Evolutionary conservation across 345 rosid genomes (phyloP).

Genomic region (Litchi chinensis): DNA sequence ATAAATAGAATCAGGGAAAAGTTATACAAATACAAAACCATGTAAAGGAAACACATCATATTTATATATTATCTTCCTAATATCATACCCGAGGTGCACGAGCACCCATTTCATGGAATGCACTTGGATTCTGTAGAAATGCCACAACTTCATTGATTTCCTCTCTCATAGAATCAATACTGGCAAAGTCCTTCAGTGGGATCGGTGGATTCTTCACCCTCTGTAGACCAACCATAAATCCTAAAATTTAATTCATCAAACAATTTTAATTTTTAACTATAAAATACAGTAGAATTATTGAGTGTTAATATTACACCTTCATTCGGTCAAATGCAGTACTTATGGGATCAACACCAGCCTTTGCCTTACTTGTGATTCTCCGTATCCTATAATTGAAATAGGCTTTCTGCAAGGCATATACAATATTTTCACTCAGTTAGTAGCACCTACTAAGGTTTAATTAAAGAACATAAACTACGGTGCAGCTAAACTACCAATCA

Average conservation of each 20-base stretch:
- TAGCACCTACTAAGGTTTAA: constrained; percentile 6
- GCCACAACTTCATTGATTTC: constrained; percentile 97
- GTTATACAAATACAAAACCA: not conserved
- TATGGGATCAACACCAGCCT: constrained; percentile 89
- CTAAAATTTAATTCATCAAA: constrained; percentile 15
- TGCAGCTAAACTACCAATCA: constrained; percentile 6
- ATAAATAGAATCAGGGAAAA: not conserved
- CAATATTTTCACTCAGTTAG: constrained; percentile 20
- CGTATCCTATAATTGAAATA: constrained; percentile 58
- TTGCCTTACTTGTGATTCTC: constrained; percentile 62
- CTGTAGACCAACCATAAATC: constrained; percentile 37
- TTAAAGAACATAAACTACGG: constrained; percentile 8
- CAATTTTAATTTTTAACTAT: not conserved
- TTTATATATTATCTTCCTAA: constrained; percentile 17
- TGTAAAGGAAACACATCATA: constrained; percentile 4
- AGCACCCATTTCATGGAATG: constrained; percentile 96
- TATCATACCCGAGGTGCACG: constrained; percentile 86
- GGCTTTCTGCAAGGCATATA: constrained; percentile 60
- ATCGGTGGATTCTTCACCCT: constrained; percentile 97
- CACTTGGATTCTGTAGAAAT: constrained; percentile 86
- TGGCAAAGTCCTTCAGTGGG: constrained; percentile 82
- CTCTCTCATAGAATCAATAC: constrained; percentile 94
- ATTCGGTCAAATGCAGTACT: constrained; percentile 82
- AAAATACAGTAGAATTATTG: not conserved
- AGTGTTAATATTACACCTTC: constrained; percentile 53